Base-by-base conservation (phyloP, 371 early-diverging fungal genomes). In the Mycotypha africana region DNA sequence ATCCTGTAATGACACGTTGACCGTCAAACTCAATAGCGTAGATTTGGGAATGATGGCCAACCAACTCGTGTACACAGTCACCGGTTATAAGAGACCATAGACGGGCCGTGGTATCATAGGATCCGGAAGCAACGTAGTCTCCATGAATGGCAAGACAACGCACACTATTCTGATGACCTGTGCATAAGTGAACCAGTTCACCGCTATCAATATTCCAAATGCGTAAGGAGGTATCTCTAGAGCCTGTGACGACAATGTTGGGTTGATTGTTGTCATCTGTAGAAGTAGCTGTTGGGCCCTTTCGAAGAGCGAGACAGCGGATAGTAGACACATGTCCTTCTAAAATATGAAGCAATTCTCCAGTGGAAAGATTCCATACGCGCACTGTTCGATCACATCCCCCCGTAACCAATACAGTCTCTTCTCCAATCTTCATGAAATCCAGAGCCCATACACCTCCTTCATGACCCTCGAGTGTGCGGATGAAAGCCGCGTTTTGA, bases 181-280 rank as follows among this genome's bases (percentile, higher is more conserved):
- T 43, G 66, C 88, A 56, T 67, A 82, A 48, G 62, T 83, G 78
- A 21, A 60, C 45, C 38, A 79, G 45, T 43, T 73, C 64, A 21
- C 78, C 82, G 28, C 79, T 78, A 23, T 84, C 82, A 25, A 89
- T 78, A 55, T 81, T 79, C 78, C 89, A 92, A 23, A 92, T 89
- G 2, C 91, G 73, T 0, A 92, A 60, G 0, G 87, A 85, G 1
- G 89, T 79, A 58, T 97, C 97, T 39, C 95, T 79, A 15, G 92
- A 91, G 12, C 95, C 97, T 5, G 90, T 89, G 7, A 94, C 82
- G n/a, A n/a, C n/a, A n/a, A n/a, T n/a, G n/a, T n/a, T n/a, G n/a
- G n/a, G n/a, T n/a, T n/a, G n/a, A n/a, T n/a, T n/a, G n/a, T n/a
- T n/a, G n/a, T n/a, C n/a, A n/a, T n/a, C n/a, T n/a, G n/a, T n/a